These are phyloP conservation scores for Erysimum cheiranthoides DNA, from an alignment of 345 rosid genomes.

Conservation along the genomic window DNA sequence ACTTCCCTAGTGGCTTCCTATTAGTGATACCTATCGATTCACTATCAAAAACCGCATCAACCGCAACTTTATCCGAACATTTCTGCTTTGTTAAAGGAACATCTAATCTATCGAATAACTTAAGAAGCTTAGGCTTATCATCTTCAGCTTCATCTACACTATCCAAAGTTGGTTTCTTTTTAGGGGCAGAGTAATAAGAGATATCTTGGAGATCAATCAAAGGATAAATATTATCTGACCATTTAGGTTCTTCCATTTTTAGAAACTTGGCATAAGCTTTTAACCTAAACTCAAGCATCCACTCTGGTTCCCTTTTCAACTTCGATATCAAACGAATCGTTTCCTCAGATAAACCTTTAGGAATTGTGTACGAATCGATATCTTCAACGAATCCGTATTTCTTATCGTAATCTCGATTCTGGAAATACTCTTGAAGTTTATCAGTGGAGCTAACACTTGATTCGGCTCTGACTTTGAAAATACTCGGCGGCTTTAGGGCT, in stretches of 20 bases:
- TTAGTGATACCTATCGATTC: slow-evolving; percentile 91
- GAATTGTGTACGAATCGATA: slow-evolving; percentile 78
- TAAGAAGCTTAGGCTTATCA: slow-evolving; percentile 73
- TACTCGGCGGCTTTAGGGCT: slow-evolving; percentile 24
- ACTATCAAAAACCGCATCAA: slow-evolving; percentile 92
- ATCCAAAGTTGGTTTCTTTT: slow-evolving; percentile 77
- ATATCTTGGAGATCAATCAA: slow-evolving; percentile 78
- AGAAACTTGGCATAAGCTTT: slow-evolving; percentile 79
- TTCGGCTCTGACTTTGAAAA: slow-evolving; percentile 55
- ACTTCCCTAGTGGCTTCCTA: slow-evolving; percentile 68
- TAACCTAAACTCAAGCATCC: slow-evolving; percentile 88
- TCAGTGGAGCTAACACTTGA: slow-evolving; percentile 55
- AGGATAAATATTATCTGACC: slow-evolving; percentile 88
- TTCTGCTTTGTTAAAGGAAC: slow-evolving; percentile 79
- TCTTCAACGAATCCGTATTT: slow-evolving; percentile 76
- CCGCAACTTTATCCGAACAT: slow-evolving; percentile 83
- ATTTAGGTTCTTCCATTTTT: slow-evolving; percentile 71
- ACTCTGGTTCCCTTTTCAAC: slow-evolving; percentile 80
- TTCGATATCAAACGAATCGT: slow-evolving; percentile 69
- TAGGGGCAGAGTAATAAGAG: slow-evolving; percentile 91
- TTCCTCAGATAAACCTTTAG: slow-evolving; percentile 79
- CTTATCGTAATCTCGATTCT: slow-evolving; percentile 69
- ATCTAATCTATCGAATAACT: slow-evolving; percentile 75
- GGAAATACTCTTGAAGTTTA: slow-evolving; percentile 71
- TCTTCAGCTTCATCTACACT: slow-evolving; percentile 91